These are phyloP conservation scores for Leccinum pseudoinsigne DNA, from an alignment of 1,284 basidiomycete genomes.

Conservation along the genomic window DNA sequence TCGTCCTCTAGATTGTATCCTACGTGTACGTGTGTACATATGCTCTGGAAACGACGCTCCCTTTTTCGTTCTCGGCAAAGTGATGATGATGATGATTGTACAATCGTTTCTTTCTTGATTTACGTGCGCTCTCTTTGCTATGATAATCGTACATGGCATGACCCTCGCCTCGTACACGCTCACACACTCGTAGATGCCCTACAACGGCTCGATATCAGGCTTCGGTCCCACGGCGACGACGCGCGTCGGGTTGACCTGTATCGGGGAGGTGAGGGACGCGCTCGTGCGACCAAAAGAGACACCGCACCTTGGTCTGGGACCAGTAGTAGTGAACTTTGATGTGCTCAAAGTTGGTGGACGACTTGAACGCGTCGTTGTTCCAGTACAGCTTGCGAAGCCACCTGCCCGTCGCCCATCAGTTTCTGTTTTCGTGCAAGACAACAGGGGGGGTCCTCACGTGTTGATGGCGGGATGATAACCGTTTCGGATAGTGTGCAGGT, in stretches of 20 bases:
- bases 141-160: neutral
- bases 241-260: slow-evolving; percentile 69
- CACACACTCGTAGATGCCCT: slow-evolving; percentile 1
- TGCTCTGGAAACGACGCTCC: neutral
- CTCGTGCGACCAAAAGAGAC: neutral
- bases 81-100: neutral
- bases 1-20: slow-evolving; percentile 22
- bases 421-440: neutral
- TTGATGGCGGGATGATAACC: slow-evolving; percentile 80
- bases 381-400: slow-evolving; percentile 93
- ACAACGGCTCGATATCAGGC: slow-evolving; percentile 68
- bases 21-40: neutral
- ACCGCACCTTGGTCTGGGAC: slow-evolving; percentile 56
- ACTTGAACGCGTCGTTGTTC: slow-evolving; percentile 87
- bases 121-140: neutral
- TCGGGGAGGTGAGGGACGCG: slow-evolving; percentile 22
- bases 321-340: slow-evolving; percentile 89
- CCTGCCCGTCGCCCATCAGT: slow-evolving; percentile 31
- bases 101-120: neutral
- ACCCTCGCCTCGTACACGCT: neutral
- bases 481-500: slow-evolving; percentile 74
- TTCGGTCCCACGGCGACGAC: slow-evolving; percentile 78
- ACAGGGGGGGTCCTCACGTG: slow-evolving; percentile 39
- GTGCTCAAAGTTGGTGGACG: slow-evolving; percentile 86
- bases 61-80: neutral